Percentiles rank a stretch among this genome's conserved stretches.
Conservation (phyloP, 352 stramenopile genomes). For the Phytophthora pluvialis region DNA sequence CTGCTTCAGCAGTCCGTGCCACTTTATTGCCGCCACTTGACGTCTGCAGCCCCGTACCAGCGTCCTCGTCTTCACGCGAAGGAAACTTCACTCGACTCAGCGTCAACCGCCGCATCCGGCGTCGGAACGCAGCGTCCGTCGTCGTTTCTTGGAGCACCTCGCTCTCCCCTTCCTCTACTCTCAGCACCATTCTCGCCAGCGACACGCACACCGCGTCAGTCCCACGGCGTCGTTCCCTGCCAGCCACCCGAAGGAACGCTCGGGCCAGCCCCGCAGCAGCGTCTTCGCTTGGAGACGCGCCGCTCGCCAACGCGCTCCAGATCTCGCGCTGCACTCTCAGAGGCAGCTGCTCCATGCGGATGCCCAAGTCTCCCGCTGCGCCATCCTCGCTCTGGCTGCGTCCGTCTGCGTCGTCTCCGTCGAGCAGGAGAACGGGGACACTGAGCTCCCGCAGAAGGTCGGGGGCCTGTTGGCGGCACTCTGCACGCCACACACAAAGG, state of each 20-base stretch:
- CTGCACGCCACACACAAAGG: slow-evolving; percentile 24
- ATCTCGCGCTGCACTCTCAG: slow-evolving; percentile 57
- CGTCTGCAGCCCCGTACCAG: neutral
- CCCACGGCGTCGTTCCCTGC: slow-evolving; percentile 8
- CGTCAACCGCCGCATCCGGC: slow-evolving; percentile 36
- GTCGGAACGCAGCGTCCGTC: slow-evolving; percentile 33
- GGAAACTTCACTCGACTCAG: slow-evolving; percentile 36
- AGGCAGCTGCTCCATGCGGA: slow-evolving; percentile 53
- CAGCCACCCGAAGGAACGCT: slow-evolving; percentile 31
- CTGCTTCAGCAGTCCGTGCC: neutral
- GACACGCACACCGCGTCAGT: slow-evolving; percentile 38
- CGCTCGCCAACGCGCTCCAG: slow-evolving; percentile 61
- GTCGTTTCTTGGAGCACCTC: neutral
- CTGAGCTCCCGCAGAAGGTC: slow-evolving; percentile 45
- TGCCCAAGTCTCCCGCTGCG: slow-evolving; percentile 25
- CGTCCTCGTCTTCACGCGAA: slow-evolving; percentile 16
- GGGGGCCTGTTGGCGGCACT: slow-evolving; percentile 41
- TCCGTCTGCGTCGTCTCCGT: slow-evolving; percentile 1
- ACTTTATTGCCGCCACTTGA: neutral
- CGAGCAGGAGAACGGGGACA: slow-evolving; percentile 18
- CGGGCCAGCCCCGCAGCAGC: slow-evolving; percentile 26
- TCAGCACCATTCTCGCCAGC: slow-evolving; percentile 33
- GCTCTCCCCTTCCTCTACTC: slow-evolving; percentile 7
- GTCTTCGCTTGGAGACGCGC: slow-evolving; percentile 15
- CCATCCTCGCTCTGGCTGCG: neutral